phyloP scores from a whole-genome alignment of 306 rosid genomes.

The Quercus robur region DNA sequence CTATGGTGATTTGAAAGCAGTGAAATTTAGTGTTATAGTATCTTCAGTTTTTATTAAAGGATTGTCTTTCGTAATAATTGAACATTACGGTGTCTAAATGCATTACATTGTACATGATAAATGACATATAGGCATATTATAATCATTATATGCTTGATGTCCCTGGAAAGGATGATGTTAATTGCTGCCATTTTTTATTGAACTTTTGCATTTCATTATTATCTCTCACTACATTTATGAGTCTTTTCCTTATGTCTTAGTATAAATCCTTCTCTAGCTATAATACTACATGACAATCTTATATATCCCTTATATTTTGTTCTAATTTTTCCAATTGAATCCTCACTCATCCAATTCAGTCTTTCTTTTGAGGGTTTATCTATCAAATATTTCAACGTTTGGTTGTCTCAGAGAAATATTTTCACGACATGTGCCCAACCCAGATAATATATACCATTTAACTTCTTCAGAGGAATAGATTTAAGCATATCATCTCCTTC shows the following conservation, averaged over 20 bases:
- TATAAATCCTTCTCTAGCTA: too few relatives aligned
- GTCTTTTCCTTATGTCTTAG: neutral
- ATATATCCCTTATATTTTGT: too few relatives aligned
- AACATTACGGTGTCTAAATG: neutral
- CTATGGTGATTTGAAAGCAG: neutral
- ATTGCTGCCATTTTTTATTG: neutral
- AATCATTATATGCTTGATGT: neutral
- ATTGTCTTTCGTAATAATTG: neutral
- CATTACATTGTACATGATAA: neutral
- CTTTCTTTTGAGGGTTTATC: too few relatives aligned
- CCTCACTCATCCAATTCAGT: too few relatives aligned
- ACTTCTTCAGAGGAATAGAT: too few relatives aligned
- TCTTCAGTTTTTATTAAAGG: conserved; percentile 3
- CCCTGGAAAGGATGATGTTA: neutral
- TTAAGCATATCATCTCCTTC: too few relatives aligned
- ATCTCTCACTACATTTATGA: neutral
- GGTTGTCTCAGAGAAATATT: too few relatives aligned
- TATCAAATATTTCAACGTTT: too few relatives aligned
- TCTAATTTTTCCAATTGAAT: too few relatives aligned
- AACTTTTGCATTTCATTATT: neutral
- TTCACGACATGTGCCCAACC: too few relatives aligned
- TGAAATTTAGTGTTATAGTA: neutral
- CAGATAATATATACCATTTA: too few relatives aligned
- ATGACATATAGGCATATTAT: neutral
- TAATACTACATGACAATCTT: too few relatives aligned